phyloP scores from a whole-genome alignment of 1,284 basidiomycete genomes.

The Leccinum holopus region DNA sequence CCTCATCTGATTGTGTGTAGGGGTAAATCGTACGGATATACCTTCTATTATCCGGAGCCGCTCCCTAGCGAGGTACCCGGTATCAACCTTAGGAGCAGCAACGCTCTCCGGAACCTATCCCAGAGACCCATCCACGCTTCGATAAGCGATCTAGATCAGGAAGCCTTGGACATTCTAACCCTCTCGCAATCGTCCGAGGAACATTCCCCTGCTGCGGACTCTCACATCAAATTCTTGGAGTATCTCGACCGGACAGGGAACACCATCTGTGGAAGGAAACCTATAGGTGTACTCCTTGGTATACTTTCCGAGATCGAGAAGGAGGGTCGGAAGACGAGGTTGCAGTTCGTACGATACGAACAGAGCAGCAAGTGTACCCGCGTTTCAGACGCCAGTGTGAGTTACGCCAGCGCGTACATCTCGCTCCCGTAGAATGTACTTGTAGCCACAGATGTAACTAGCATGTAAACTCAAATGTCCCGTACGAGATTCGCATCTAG shows the following conservation, averaged over 20 bases:
- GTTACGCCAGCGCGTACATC: conserved; percentile 90
- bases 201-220: conserved; percentile 43
- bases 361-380: conserved; percentile 81
- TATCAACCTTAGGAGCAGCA: conserved; percentile 50
- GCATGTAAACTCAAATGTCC: conserved; percentile 1
- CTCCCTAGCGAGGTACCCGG: conserved; percentile 50
- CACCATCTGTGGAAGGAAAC: conserved; percentile 96
- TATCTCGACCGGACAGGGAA: conserved; percentile 88
- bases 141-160: conserved; percentile 73
- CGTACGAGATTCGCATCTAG: not conserved
- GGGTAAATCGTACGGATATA: conserved; percentile 90
- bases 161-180: conserved; percentile 74
- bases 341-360: conserved; percentile 87
- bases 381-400: conserved; percentile 84
- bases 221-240: conserved; percentile 64
- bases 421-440: conserved; percentile 38
- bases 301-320: conserved; percentile 66
- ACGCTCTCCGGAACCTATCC: conserved; percentile 40
- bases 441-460: conserved; percentile 1
- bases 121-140: conserved; percentile 64
- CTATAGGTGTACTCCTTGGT: conserved; percentile 89
- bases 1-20: conserved; percentile 41
- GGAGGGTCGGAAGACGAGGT: conserved; percentile 39
- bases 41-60: conserved; percentile 80
- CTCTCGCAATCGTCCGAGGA: conserved; percentile 44